Percentiles rank a stretch among this genome's conserved stretches.
These are phyloP conservation scores for Metarhizium album DNA, from an alignment of 2,329 filamentous ascomycete species.

Conservation along the genomic window DNA sequence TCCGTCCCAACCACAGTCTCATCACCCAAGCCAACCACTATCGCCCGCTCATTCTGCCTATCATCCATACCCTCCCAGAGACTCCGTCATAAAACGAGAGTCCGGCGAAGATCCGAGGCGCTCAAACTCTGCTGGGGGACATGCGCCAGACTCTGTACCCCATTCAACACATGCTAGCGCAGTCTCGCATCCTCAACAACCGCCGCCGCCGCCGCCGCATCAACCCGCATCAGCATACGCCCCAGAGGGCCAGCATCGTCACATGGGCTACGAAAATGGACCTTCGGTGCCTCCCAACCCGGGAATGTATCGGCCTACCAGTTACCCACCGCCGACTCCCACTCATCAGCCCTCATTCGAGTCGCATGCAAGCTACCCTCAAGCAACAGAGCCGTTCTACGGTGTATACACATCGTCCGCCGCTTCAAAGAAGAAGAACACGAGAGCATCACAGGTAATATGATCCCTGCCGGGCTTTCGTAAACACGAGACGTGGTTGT, in stretches of 20 bases:
- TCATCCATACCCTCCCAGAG: conserved; percentile 34
- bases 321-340: conserved; percentile 31
- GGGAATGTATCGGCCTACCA: conserved; percentile 29
- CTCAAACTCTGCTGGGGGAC: conserved; percentile 38
- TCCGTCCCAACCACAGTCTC: conserved; percentile 12
- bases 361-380: conserved; percentile 18
- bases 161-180: conserved; percentile 22
- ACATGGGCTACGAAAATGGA: conserved; percentile 42
- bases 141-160: conserved; percentile 24
- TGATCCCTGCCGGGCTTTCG: background rate
- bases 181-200: conserved; percentile 20
- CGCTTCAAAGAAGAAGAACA: conserved; percentile 47
- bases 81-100: conserved; percentile 47
- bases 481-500: background rate
- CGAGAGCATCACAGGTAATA: conserved; percentile 50
- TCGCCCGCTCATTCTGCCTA: conserved; percentile 34
- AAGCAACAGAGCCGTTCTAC: conserved; percentile 26
- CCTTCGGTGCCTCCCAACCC: conserved; percentile 34
- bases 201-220: conserved; percentile 19
- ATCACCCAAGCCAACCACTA: conserved; percentile 20
- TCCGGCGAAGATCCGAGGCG: conserved; percentile 39
- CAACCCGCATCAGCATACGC: conserved; percentile 24
- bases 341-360: conserved; percentile 29
- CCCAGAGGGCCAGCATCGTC: conserved; percentile 37
- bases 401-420: conserved; percentile 33